Evolutionary conservation across 2,329 filamentous ascomycete genomes (phyloP).

Genomic region (Aspergillus spinulosporus): DNA sequence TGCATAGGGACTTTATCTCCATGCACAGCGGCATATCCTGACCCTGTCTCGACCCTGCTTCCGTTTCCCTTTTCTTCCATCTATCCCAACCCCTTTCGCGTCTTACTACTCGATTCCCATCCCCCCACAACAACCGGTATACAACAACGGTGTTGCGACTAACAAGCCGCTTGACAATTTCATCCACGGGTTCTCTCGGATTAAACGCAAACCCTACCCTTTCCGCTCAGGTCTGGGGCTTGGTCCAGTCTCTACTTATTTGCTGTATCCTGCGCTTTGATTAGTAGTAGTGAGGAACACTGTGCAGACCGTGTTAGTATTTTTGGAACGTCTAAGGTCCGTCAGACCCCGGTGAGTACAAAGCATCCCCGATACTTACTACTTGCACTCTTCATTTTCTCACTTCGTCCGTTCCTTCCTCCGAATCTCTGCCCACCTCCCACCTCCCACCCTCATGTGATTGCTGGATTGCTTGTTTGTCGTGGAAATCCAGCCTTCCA

Average conservation of each 20-base stretch:
- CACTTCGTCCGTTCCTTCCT: constrained; percentile 8
- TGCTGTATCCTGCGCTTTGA: constrained; percentile 14
- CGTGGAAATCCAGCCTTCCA: constrained; percentile 8
- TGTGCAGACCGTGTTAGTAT: constrained; percentile 10
- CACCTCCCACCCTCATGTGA: constrained; percentile 3
- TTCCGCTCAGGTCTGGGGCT: constrained; percentile 15
- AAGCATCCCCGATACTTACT: constrained; percentile 16
- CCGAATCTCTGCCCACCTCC: constrained; percentile 7
- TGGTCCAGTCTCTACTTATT: constrained; percentile 7
- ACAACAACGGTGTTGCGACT: constrained; percentile 15
- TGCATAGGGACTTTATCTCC: constrained; percentile 15
- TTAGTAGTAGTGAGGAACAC: constrained; percentile 14
- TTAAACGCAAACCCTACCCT: constrained; percentile 13
- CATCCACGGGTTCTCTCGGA: constrained; percentile 13
- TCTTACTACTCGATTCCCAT: constrained; percentile 3
- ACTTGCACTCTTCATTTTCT: constrained; percentile 12
- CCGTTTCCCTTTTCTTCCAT: constrained; percentile 2
- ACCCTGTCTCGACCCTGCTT: constrained; percentile 15
- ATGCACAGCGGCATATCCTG: constrained; percentile 16
- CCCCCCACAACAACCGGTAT: constrained; percentile 5
- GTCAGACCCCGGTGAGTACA: constrained; percentile 20
- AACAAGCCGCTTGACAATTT: constrained; percentile 20
- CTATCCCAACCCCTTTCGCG: constrained; percentile 10
- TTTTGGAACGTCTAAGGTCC: constrained; percentile 17
- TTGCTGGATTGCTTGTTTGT: constrained; percentile 14